These are phyloP conservation scores for Thielaviopsis ethacetica DNA, from an alignment of 2,329 filamentous ascomycete species.

Conservation along the genomic window DNA sequence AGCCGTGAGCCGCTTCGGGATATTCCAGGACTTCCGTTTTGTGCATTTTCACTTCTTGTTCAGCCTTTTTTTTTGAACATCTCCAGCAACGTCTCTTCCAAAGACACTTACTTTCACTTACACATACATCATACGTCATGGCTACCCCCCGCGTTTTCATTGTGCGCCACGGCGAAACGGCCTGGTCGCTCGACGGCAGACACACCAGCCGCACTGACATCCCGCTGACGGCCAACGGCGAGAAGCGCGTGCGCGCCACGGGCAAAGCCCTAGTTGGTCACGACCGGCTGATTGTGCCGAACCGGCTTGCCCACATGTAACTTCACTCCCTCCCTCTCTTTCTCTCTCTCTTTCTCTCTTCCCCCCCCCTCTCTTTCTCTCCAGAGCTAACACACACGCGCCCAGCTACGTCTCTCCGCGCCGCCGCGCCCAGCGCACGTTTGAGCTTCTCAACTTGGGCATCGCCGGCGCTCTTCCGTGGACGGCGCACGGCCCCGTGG, in stretches of 20 bases:
- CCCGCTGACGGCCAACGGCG: constrained; percentile 65
- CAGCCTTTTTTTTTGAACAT: no score
- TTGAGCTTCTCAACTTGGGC: constrained; percentile 69
- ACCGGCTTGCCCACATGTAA: constrained; percentile 68
- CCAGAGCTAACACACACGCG: no score
- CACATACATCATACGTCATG: constrained; percentile 15
- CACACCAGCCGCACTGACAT: constrained; percentile 83
- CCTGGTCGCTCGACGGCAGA: constrained; percentile 77
- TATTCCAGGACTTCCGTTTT: no score
- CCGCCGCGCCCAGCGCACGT: constrained; percentile 69
- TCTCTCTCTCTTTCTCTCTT: no score
- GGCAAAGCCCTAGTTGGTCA: constrained; percentile 70
- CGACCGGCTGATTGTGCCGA: constrained; percentile 71
- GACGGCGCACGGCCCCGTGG: constrained; percentile 30
- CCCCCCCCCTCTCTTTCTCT: background rate
- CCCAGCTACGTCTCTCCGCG: constrained; percentile 70
- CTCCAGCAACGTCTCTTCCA: no score
- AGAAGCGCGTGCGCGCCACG: constrained; percentile 59
- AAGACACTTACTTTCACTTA: no score
- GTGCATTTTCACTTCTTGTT: no score
- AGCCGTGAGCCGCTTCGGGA: no score
- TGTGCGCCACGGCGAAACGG: constrained; percentile 81
- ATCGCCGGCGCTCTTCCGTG: constrained; percentile 56
- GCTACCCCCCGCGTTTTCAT: constrained; percentile 60
- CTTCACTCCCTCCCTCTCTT: no score